Base-by-base conservation (phyloP, 306 rosid genomes). In the Carpinus viminea region DNA sequence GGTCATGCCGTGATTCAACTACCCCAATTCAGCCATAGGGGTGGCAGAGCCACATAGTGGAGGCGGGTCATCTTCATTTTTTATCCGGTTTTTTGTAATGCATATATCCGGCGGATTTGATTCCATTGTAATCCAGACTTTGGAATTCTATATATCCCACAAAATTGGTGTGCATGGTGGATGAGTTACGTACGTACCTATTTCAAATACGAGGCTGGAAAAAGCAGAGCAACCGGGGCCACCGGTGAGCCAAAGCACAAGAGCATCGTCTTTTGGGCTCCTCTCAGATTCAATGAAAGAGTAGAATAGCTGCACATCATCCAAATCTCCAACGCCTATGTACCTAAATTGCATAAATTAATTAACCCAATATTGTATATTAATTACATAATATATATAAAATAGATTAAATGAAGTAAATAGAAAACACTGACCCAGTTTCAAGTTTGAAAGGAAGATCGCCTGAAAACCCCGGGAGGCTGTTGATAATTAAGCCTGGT, bases 141-240 rank as follows among this genome's bases (percentile, higher is more conserved):
- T 24, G 26, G 26, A 24, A 24, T 24, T 24, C 26, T 24, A 24
- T 24, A 24, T 24, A 24, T 24, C 26, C 26, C 26, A 24, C 26
- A 24, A 24, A 24, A 24, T 0, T 24, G 26, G 26, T 24, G 26
- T 24, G 26, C 26, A 24, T 24, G n/a, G n/a, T 5, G 2, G 15
- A 48, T 0, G 15, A 48, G 15, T 48, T 48, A 11, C 24, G 11
- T 57, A 78, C 85, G 11, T 57, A 78, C 85, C 85, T 38, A 78
- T 68, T 78, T 82, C 86, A 20, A 56, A 68, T 21, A 82, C 38
- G 52, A 78, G 79, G 8, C 79, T 82, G 1, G 86, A 82, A 18
- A 82, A 24, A 0, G 21, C 86, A 31, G 82, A 78, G 69, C 82
- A 82, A 41, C 86, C 86, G 18, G 86, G 86, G 69, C 86, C 82